Evolutionary conservation across 768 basidiomycete species (phyloP).

Genomic region (Leucosporidium yakuticum): DNA sequence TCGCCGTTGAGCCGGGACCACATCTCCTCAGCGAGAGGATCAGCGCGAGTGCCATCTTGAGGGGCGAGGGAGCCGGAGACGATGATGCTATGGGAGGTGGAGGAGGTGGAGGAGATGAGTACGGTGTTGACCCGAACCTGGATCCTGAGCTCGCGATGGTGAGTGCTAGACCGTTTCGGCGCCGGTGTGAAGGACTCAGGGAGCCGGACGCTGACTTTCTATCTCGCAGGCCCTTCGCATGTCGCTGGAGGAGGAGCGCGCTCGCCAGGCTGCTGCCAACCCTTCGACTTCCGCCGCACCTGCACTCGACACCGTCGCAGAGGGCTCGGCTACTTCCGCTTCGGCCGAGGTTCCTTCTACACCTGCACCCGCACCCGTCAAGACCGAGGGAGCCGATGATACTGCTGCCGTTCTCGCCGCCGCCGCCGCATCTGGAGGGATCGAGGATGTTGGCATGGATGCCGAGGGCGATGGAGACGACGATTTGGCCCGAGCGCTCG

Average conservation of each 20-base stretch:
- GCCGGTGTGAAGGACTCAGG: no score
- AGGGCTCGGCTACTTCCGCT: constrained; percentile 40
- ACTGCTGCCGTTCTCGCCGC: constrained; percentile 15
- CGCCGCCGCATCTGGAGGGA: constrained; percentile 27
- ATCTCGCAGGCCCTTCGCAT: constrained; percentile 74
- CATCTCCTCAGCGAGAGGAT: constrained; percentile 69
- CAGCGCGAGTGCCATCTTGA: constrained; percentile 71
- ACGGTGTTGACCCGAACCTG: constrained; percentile 87
- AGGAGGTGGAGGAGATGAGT: constrained; percentile 61
- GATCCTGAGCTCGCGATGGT: constrained; percentile 98
- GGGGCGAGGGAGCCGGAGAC: constrained; percentile 56
- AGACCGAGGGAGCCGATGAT: constrained; percentile 30
- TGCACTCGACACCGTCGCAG: constrained; percentile 43
- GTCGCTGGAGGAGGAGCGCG: constrained; percentile 93
- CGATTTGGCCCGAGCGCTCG: constrained; percentile 66
- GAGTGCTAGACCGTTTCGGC: constrained; percentile 34
- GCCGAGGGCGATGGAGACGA: constrained; percentile 59
- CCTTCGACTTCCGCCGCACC: constrained; percentile 42
- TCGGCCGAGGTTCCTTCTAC: constrained; percentile 6
- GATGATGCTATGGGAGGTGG: constrained; percentile 51
- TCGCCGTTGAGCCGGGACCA: constrained; percentile 69
- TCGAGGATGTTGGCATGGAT: constrained; percentile 25
- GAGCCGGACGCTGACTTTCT: background rate
- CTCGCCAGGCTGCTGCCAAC: constrained; percentile 52
- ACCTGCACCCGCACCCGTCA: background rate